Evolutionary conservation across 306 rosid species (phyloP), one percentile per base, ranked within the genome.

Genomic region (Vigna radiata): DNA sequence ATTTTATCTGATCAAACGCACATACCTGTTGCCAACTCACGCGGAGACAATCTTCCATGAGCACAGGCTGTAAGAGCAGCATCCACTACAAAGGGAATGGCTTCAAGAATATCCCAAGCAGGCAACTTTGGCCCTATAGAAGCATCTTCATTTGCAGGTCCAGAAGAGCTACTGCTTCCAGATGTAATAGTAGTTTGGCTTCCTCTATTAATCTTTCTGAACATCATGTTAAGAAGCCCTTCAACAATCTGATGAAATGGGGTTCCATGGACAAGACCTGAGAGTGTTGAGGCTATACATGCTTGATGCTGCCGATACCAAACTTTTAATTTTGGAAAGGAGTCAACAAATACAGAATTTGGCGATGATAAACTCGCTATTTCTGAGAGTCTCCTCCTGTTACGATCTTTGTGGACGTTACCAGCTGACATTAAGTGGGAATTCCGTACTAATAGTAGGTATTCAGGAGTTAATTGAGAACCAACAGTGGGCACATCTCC

Each of bases 231-330:
- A 61, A 95, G 97, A 84, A 95, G 97, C 72, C 86, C 97, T 83
- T 95, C 99, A 61, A 95, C 97, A 86, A 88, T 89, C 83, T 89
- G 97, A 88, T 95, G 99, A 74, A 92, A 93, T 53, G 97, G 96
- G 75, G 93, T 90, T 80, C 99, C 99, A 53, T 87, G 97, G 66
- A 92, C 96, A 81, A 92, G 94, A 77, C 99, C 99, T 37, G 97
- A 91, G 67, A 92, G 96, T 17, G 97, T 95, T 55, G 99, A 93
- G 64, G 99, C 97, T 83, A 95, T 89, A 65, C 98, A 95, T 36
- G 97, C 99, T 86, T 86, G 97, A 86, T 95, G 99, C 79, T 95
- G 99, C 74, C 96, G 88, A 64, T 95, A 87, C 99, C 99, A 95
- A 43, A 53, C 92, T 86, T 95, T 95, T 50, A 95, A 80, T 83